Evolutionary conservation across 2,329 filamentous ascomycete species (phyloP).

Genomic region (Pestalotiopsis sp.): DNA sequence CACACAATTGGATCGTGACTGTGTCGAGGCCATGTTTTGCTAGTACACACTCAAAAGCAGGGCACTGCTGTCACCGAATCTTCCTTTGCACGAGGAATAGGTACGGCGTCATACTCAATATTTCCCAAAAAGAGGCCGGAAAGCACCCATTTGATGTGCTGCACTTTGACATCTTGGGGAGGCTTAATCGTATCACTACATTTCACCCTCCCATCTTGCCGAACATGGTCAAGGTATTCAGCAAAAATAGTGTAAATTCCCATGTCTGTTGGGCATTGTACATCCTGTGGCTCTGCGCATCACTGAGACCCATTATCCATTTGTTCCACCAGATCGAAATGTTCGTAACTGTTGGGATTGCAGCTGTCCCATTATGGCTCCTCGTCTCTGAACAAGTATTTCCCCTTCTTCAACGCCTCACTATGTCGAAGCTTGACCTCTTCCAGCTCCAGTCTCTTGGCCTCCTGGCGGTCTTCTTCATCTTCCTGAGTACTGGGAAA

Average conservation of each 20-base stretch:
- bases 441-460: constrained; percentile 62
- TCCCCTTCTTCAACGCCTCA: constrained; percentile 79
- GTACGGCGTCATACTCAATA: no score
- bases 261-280: no score
- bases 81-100: no score
- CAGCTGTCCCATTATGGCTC: constrained; percentile 30
- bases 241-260: no score
- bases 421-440: constrained; percentile 73
- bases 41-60: background rate
- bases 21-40: background rate
- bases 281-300: no score
- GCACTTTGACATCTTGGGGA: no score
- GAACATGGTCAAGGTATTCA: no score
- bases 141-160: no score
- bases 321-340: background rate
- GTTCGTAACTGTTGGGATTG: background rate
- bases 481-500: constrained; percentile 88
- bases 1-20: background rate
- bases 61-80: background rate
- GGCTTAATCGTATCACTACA: no score
- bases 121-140: no score
- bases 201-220: no score
- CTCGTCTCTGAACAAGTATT: constrained; percentile 84
- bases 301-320: background rate
- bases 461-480: constrained; percentile 64